Percentiles rank a stretch among this genome's conserved stretches.
These are phyloP conservation scores for Hericium rajendrae DNA, from an alignment of 768 basidiomycete species.

Conservation along the genomic window DNA sequence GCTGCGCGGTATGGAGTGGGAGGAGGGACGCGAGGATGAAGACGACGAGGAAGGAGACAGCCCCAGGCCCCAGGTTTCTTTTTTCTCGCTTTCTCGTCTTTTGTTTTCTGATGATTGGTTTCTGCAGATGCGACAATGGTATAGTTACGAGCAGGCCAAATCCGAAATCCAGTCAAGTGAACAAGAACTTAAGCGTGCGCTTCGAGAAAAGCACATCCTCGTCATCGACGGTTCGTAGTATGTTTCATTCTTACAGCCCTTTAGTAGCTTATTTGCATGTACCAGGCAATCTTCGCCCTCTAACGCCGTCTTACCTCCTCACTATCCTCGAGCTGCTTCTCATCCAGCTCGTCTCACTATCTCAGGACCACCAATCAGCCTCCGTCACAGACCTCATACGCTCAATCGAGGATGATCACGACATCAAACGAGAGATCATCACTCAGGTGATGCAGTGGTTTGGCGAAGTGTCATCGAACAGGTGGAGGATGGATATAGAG, in stretches of 20 bases:
- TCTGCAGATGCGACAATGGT: conserved; percentile 21
- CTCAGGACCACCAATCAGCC: conserved; percentile 38
- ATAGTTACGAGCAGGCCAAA: conserved; percentile 55
- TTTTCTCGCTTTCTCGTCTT: background rate
- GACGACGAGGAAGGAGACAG: conserved; percentile 24
- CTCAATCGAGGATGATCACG: conserved; percentile 63
- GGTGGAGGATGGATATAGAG: conserved; percentile 59
- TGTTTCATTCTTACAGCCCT: background rate
- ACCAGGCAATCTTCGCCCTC: conserved; percentile 63
- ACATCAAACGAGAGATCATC: conserved; percentile 50
- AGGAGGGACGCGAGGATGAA: conserved; percentile 50
- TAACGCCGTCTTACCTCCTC: conserved; percentile 56
- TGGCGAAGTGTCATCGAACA: conserved; percentile 35
- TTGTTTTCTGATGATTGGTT: too few species aligned
- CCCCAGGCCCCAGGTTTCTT: background rate
- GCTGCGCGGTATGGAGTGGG: conserved; percentile 59
- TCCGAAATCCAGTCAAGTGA: conserved; percentile 76
- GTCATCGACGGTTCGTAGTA: conserved; percentile 48
- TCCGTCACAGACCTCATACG: conserved; percentile 50
- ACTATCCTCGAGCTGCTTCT: conserved; percentile 69
- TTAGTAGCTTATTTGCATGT: background rate
- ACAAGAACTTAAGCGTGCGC: conserved; percentile 51
- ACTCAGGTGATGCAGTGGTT: conserved; percentile 79
- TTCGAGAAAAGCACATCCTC: conserved; percentile 65
- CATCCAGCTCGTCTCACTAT: conserved; percentile 58